A percentile compares a stretch with the other conserved stretches of the same genome.
Evolutionary conservation across 73 alveolate species (phyloP).

Genomic region (Paramecium octaurelia): DNA sequence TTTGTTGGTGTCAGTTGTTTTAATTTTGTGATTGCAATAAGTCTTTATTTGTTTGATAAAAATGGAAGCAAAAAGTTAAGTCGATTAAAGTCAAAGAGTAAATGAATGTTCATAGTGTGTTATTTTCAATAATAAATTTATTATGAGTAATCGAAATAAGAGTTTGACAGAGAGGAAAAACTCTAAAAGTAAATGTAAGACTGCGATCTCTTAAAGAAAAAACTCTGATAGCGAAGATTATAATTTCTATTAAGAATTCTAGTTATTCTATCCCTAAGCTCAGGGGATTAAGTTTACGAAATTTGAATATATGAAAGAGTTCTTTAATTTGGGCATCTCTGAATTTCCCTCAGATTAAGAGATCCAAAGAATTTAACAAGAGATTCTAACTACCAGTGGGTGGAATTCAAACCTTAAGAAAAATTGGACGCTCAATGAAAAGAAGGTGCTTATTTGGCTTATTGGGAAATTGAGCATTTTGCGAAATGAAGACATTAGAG

Average conservation of each 20-base stretch:
- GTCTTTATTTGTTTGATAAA: not conserved
- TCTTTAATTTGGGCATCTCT: constrained; percentile 4
- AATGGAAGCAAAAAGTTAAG: constrained; percentile 37
- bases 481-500: not conserved
- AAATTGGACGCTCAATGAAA: constrained; percentile 35
- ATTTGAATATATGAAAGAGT: constrained; percentile 40
- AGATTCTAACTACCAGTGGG: not conserved
- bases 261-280: not conserved
- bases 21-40: not conserved
- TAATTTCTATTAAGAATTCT: not conserved
- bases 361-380: not conserved
- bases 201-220: not conserved
- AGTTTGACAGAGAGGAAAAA: not conserved
- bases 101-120: not conserved
- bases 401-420: constrained; percentile 8
- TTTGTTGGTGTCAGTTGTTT: not conserved
- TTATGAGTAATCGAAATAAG: not conserved
- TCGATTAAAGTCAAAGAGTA: not conserved
- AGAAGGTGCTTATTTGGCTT: constrained; percentile 24
- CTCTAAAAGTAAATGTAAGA: not conserved
- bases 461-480: not conserved
- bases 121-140: not conserved
- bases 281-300: not conserved
- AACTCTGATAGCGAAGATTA: not conserved
- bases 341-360: not conserved